These are phyloP conservation scores for Podaxis sp. DNA, from an alignment of 768 basidiomycete genomes.

Conservation along the genomic window DNA sequence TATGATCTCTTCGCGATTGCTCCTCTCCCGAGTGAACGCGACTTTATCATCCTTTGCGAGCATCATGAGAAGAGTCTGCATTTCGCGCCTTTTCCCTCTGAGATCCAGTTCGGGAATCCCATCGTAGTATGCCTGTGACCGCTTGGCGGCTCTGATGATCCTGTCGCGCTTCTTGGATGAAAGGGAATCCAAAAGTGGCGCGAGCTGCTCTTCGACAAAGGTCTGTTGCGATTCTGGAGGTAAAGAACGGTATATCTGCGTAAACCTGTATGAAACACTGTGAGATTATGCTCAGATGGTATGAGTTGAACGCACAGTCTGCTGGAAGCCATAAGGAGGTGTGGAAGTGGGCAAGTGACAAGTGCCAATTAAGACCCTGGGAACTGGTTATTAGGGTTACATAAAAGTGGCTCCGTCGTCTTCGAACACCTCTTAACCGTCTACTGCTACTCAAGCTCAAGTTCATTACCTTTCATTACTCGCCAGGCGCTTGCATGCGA, in stretches of 20 bases:
- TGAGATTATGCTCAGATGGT: not conserved
- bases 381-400: not conserved
- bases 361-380: constrained; percentile 6
- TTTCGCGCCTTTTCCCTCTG: constrained; percentile 53
- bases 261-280: constrained; percentile 35
- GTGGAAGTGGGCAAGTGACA: not conserved
- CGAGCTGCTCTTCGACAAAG: constrained; percentile 50
- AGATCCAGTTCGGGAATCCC: constrained; percentile 51
- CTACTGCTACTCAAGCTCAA: not conserved
- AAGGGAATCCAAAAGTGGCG: constrained; percentile 45
- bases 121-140: constrained; percentile 35
- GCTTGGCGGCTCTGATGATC: constrained; percentile 37
- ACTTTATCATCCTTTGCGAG: constrained; percentile 54
- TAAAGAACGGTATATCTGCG: constrained; percentile 46
- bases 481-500: too few species aligned
- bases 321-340: constrained; percentile 11
- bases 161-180: constrained; percentile 37
- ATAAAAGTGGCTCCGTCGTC: not conserved
- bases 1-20: constrained; percentile 54
- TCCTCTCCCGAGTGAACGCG: constrained; percentile 51
- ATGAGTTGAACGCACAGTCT: not conserved
- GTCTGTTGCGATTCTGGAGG: constrained; percentile 51
- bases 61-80: constrained; percentile 51
- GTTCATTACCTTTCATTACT: not conserved
- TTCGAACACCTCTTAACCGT: not conserved